Evolutionary conservation across 1,284 basidiomycete genomes (phyloP), one percentile per base, ranked within the genome.

Genomic region (Leccinum cinnamomeum): DNA sequence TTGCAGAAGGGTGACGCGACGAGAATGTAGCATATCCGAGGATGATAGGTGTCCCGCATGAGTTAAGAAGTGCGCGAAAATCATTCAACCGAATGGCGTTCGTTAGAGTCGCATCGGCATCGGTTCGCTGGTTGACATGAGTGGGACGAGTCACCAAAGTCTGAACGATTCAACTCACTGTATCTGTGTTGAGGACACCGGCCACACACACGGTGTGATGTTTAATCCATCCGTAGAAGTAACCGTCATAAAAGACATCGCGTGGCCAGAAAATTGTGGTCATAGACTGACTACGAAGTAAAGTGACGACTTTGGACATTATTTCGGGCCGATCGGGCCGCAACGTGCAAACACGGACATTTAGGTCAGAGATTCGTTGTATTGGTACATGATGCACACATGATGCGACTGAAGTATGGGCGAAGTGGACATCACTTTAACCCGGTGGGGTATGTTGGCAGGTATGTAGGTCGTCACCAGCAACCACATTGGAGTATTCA

Each of bases 261-360:
- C 70, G 65, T 46, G 86, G 85, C 84, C 85, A 87, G 69, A 87
- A 84, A 64, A 85, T 71, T n/a, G 79, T 79, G 56, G 77, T 74
- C 71, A 76, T 75, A 54, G 65, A 64, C 56, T 41, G 56, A 57
- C 48, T 50, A 12, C 7, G 12, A 25, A 25, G 14, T 7, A n/a
- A n/a, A 25, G 23, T 16, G 25, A 51, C 48, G 14, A 44, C 41
- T 8, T 25, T 25, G 20, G 14, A 25, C 48, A 50, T 10, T 23
- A 8, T 16, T 4, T 20, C 56, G 69, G 69, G 2, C 67, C 67
- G 59, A 33, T 12, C 67, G 67, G 64, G 7, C 68, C 67, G 54
- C 4, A 16, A 11, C 16, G 16, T 25, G 25, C 25, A 53, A n/a
- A 12, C 8, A 10, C 16, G 8, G 25, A 11, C 16, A 53, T 25